A percentile compares a stretch with the other conserved stretches of the same genome.
phyloP scores from a whole-genome alignment of 2,329 filamentous ascomycete species.

The Beauveria sp. region DNA sequence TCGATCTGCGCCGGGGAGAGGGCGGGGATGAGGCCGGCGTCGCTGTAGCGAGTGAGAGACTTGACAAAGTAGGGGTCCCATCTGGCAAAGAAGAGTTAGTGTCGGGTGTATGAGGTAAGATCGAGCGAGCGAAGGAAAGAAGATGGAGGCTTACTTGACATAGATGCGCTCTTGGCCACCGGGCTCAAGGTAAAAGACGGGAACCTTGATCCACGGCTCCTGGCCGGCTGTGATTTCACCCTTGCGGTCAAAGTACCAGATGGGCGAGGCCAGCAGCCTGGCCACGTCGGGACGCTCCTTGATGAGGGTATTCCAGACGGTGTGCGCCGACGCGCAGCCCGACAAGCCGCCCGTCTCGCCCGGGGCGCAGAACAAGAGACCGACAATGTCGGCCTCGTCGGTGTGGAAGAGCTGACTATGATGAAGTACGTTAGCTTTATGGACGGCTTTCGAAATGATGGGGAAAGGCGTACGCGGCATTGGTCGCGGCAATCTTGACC shows the following conservation, averaged over 20 bases:
- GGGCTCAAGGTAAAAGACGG: slow-evolving; percentile 65
- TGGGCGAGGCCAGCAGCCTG: slow-evolving; percentile 63
- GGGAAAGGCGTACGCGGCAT: background rate
- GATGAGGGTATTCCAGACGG: slow-evolving; percentile 75
- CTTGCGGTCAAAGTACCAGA: slow-evolving; percentile 92
- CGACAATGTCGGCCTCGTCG: slow-evolving; percentile 76
- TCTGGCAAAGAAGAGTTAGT: slow-evolving; percentile 45
- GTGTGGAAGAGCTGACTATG: slow-evolving; percentile 45
- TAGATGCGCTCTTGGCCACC: slow-evolving; percentile 39
- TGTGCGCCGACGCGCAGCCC: slow-evolving; percentile 69
- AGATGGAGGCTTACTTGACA: slow-evolving; percentile 49
- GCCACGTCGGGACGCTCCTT: slow-evolving; percentile 72
- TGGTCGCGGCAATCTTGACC: slow-evolving; percentile 77
- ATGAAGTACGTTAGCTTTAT: background rate
- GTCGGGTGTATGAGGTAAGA: background rate
- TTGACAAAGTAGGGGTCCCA: slow-evolving; percentile 87
- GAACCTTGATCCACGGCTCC: slow-evolving; percentile 63
- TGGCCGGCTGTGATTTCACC: slow-evolving; percentile 70
- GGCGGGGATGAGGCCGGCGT: slow-evolving; percentile 63
- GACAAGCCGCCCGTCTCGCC: slow-evolving; percentile 72
- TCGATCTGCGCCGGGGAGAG: slow-evolving; percentile 61
- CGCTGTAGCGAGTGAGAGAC: slow-evolving; percentile 66
- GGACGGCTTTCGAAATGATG: too few relatives aligned
- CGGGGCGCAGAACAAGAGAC: slow-evolving; percentile 70
- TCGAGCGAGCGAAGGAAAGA: background rate